These are phyloP conservation scores for Atkinsonella texensis DNA, from an alignment of 2,329 filamentous ascomycete genomes.

Conservation along the genomic window DNA sequence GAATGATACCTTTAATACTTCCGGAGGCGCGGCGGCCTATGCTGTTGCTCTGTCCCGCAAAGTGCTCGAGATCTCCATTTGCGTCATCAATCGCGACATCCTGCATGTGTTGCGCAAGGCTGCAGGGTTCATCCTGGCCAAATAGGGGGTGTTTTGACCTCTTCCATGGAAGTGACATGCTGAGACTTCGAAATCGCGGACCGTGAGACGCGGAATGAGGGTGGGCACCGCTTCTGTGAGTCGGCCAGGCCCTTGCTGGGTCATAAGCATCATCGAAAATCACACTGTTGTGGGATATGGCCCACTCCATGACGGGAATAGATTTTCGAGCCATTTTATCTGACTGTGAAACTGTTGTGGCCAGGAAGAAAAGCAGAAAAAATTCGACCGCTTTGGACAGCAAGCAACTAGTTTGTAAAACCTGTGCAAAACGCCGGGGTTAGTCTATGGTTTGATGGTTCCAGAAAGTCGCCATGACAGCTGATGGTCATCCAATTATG, in stretches of 20 bases:
- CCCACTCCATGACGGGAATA: constrained; percentile 7
- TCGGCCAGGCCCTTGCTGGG: background rate
- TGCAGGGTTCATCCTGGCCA: constrained; percentile 19
- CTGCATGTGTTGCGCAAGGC: constrained; percentile 17
- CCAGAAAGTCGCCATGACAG: background rate
- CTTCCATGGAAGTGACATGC: constrained; percentile 37
- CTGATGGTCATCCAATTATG: background rate
- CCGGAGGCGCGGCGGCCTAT: constrained; percentile 16
- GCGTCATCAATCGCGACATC: constrained; percentile 22
- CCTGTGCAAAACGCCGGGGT: background rate
- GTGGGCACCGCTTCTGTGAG: background rate
- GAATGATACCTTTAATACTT: constrained; percentile 38
- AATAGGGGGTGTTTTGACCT: constrained; percentile 32
- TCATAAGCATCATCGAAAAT: constrained; percentile 5
- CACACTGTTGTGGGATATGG: background rate
- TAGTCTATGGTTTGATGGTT: background rate
- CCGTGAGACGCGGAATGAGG: constrained; percentile 14
- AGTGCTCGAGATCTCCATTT: constrained; percentile 14
- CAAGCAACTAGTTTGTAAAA: background rate
- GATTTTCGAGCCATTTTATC: constrained; percentile 4
- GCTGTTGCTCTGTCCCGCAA: constrained; percentile 12
- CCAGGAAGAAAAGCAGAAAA: background rate
- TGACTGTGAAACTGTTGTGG: background rate
- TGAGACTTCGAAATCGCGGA: constrained; percentile 35
- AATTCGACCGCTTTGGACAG: background rate